A percentile compares a stretch with the other conserved stretches of the same genome.
phyloP scores from a whole-genome alignment of 2,329 filamentous ascomycete species.

The Pochonia chlamydosporia region DNA sequence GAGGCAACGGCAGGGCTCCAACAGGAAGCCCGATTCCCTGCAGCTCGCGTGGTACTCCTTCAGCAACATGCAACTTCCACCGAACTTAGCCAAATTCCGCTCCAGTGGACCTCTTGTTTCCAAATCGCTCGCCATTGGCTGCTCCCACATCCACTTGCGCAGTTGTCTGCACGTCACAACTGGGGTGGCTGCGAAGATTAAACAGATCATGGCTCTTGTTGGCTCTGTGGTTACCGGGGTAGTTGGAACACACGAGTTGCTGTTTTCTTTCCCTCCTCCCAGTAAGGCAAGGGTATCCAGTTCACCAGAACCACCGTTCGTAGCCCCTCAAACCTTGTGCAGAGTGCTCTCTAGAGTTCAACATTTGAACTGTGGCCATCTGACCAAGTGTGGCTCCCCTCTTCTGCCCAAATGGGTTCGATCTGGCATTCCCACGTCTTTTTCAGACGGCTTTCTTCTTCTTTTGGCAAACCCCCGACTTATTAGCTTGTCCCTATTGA shows the following conservation, averaged over 20 bases:
- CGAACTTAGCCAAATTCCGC: constrained; percentile 6
- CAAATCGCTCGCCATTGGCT: not conserved
- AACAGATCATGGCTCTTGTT: not conserved
- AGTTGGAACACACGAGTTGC: not conserved
- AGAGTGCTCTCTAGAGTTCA: not conserved
- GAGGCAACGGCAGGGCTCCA: not conserved
- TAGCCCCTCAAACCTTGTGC: no score
- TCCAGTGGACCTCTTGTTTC: not conserved
- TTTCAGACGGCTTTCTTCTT: not conserved
- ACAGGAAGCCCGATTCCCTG: constrained; percentile 12
- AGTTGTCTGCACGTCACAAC: not conserved
- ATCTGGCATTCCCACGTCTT: not conserved
- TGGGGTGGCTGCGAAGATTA: not conserved
- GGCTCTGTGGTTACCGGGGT: not conserved
- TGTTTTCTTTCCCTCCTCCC: not conserved
- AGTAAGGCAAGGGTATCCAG: not conserved
- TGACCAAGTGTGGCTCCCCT: not conserved
- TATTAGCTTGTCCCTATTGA: not conserved
- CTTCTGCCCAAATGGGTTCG: not conserved
- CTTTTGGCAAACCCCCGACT: not conserved
- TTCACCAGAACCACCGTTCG: not conserved
- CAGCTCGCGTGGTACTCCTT: constrained; percentile 15
- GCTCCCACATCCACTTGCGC: not conserved
- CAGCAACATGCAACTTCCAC: constrained; percentile 6
- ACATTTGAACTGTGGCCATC: not conserved